Percentiles rank a stretch among this genome's conserved stretches.
These are phyloP conservation scores for Pyrus pyrifolia DNA, from an alignment of 306 rosid genomes.

Conservation along the genomic window DNA sequence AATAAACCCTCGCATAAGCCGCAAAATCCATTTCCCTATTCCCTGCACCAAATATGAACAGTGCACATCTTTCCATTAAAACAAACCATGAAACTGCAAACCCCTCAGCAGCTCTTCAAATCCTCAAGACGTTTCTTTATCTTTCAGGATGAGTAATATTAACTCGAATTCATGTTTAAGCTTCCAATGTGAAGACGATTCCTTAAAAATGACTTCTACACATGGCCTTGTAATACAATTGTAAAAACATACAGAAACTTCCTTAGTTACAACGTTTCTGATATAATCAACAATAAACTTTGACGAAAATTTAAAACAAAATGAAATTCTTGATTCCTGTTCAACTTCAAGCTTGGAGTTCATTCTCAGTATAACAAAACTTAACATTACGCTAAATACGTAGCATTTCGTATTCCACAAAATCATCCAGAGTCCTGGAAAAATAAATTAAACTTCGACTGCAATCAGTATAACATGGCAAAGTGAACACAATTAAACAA, in stretches of 20 bases:
- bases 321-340: no score
- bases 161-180: not conserved
- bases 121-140: not conserved
- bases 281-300: no score
- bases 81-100: not conserved
- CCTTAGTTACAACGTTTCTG: no score
- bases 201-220: not conserved
- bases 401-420: not conserved
- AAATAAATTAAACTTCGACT: not conserved
- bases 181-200: not conserved
- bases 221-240: no score
- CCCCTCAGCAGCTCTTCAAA: not conserved
- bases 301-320: no score
- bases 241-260: no score
- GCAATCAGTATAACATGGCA: not conserved
- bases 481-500: not conserved
- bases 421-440: not conserved
- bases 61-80: constrained; percentile 5
- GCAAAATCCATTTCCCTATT: constrained; percentile 86
- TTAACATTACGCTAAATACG: no score
- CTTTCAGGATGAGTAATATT: not conserved
- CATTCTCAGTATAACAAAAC: no score
- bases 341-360: no score
- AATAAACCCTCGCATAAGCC: constrained; percentile 72
- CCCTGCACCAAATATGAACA: constrained; percentile 30